Percentiles rank a stretch among this genome's conserved stretches.
Evolutionary conservation across 371 early-diverging fungal genomes (phyloP).

Genomic region (Massospora cicadina): DNA sequence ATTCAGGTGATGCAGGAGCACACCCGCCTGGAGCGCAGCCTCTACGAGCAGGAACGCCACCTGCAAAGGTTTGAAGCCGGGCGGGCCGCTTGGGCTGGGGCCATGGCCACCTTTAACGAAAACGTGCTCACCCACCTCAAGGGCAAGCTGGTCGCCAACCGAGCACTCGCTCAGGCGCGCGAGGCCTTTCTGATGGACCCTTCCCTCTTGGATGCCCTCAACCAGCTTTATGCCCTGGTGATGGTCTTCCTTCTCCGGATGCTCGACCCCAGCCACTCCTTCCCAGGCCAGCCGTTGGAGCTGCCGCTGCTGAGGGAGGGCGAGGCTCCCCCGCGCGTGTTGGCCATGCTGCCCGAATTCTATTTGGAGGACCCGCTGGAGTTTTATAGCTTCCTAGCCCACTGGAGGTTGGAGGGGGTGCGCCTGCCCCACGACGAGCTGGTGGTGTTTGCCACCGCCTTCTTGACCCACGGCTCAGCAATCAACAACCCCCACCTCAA

Average conservation of each 20-base stretch:
- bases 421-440: conserved; percentile 49
- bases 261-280: conserved; percentile 23
- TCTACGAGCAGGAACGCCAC: conserved; percentile 40
- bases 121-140: conserved; percentile 33
- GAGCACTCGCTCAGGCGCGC: conserved; percentile 37
- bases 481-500: conserved; percentile 90
- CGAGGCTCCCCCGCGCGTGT: conserved; percentile 25
- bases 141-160: conserved; percentile 14
- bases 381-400: conserved; percentile 40
- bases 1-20: conserved; percentile 48
- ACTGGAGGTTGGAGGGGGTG: conserved; percentile 36
- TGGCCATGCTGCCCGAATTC: conserved; percentile 81
- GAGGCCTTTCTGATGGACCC: conserved; percentile 63
- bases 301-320: background rate
- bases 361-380: conserved; percentile 75
- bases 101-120: conserved; percentile 26
- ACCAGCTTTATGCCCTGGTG: conserved; percentile 63
- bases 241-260: conserved; percentile 61
- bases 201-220: conserved; percentile 28
- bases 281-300: background rate
- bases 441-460: conserved; percentile 56
- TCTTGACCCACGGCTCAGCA: conserved; percentile 51
- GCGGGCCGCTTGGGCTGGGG: conserved; percentile 19
- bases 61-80: conserved; percentile 30
- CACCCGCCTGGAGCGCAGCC: conserved; percentile 37